A percentile compares a stretch with the other conserved stretches of the same genome.
phyloP scores from a whole-genome alignment of 768 basidiomycete genomes.

The Lactifluus subvellereus region DNA sequence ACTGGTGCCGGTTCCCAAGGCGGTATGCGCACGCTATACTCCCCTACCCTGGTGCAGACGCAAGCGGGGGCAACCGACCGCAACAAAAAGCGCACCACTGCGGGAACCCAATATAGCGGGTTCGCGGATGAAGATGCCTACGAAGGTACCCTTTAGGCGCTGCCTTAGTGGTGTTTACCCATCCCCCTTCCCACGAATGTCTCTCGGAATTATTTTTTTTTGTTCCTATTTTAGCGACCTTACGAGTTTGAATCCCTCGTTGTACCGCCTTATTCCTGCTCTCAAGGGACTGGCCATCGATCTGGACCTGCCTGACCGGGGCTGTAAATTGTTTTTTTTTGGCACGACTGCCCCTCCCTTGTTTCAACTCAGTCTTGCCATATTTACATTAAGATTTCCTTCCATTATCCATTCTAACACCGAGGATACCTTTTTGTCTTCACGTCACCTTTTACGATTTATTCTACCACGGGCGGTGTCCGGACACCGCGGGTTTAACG shows the following conservation, averaged over 20 bases:
- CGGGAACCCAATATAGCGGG: constrained; percentile 29
- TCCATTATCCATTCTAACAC: background rate
- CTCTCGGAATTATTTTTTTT: background rate
- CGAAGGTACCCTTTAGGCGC: constrained; percentile 24
- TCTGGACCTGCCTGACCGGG: background rate
- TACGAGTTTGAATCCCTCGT: background rate
- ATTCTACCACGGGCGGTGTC: constrained; percentile 4
- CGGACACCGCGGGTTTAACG: constrained; percentile 8
- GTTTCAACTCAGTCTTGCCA: background rate
- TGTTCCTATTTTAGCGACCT: background rate
- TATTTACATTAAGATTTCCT: background rate
- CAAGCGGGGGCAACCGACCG: background rate
- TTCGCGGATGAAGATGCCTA: constrained; percentile 28
- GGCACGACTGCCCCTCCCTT: background rate
- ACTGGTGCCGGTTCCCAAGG: constrained; percentile 27
- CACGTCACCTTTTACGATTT: constrained; percentile 7
- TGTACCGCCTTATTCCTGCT: constrained; percentile 2
- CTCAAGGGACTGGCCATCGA: background rate
- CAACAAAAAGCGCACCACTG: constrained; percentile 27
- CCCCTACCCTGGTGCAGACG: constrained; percentile 24
- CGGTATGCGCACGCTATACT: constrained; percentile 34
- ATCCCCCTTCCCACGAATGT: too few species aligned
- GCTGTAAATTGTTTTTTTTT: background rate
- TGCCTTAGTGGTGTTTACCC: background rate
- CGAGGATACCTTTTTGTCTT: background rate